phyloP scores from a whole-genome alignment of 2,329 filamentous ascomycete genomes.

The Trichoderma lentiforme region DNA sequence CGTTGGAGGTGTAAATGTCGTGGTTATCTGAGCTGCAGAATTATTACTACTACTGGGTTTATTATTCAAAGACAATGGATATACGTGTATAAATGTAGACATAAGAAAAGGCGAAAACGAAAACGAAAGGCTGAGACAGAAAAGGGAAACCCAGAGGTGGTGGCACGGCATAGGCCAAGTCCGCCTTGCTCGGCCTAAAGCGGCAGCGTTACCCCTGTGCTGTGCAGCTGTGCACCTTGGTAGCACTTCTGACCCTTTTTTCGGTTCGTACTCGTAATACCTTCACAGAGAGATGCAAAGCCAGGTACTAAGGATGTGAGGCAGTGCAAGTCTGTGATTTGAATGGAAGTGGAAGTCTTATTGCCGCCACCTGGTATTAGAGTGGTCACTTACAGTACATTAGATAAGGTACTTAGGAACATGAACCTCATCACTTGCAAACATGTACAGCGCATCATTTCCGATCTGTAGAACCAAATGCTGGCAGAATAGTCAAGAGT shows the following conservation, averaged over 20 bases:
- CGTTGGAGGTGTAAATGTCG: not conserved
- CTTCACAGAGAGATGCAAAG: not conserved
- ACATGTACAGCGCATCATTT: not conserved
- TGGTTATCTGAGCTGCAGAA: not conserved
- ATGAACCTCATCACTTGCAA: not conserved
- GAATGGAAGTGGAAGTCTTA: not conserved
- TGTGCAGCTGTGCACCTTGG: not conserved
- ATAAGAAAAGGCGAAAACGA: slow-evolving; percentile 2
- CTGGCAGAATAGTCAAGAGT: not conserved
- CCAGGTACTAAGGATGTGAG: not conserved
- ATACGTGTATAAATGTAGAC: too few relatives aligned
- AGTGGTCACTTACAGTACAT: not conserved
- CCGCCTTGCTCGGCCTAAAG: not conserved
- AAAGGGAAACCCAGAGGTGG: not conserved
- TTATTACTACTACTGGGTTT: not conserved
- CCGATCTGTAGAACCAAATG: not conserved
- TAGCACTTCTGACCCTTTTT: not conserved
- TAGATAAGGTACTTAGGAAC: not conserved
- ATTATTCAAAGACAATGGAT: not conserved
- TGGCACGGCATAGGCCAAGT: not conserved
- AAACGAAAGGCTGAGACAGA: not conserved
- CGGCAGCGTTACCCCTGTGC: not conserved
- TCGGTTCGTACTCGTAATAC: not conserved
- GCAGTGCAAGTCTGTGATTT: not conserved
- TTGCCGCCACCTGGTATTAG: not conserved